Percentiles rank a stretch among this genome's conserved stretches.
Conservation (phyloP, 805 yeast species). For the Yueomyces sp. region DNA sequence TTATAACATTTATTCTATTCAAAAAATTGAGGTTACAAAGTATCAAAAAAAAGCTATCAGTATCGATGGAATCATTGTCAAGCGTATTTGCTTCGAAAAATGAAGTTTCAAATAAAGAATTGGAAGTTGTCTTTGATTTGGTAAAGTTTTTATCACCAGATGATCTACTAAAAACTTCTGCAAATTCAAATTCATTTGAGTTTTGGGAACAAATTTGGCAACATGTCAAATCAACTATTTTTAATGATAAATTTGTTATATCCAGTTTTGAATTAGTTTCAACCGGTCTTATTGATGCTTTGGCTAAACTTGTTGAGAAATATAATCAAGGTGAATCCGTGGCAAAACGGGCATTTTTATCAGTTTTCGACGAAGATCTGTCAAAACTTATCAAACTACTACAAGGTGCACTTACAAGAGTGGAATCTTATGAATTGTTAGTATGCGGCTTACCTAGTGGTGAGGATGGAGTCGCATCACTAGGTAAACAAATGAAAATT, state of each 20-base stretch:
- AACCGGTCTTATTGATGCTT: slow-evolving; percentile 44
- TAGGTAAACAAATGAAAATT: slow-evolving; percentile 61
- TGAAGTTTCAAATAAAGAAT: background rate
- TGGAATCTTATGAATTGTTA: slow-evolving; percentile 57
- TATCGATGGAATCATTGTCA: background rate
- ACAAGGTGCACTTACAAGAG: slow-evolving; percentile 61
- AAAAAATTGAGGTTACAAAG: background rate
- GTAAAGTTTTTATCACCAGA: background rate
- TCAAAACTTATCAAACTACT: slow-evolving; percentile 39
- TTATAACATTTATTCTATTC: slow-evolving; percentile 12
- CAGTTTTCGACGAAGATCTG: slow-evolving; percentile 25
- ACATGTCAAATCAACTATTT: slow-evolving; percentile 25
- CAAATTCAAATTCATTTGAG: slow-evolving; percentile 15
- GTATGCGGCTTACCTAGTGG: slow-evolving; percentile 27
- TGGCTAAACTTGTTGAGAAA: slow-evolving; percentile 13
- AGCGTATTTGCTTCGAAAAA: background rate
- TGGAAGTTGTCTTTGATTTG: background rate
- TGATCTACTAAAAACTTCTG: background rate
- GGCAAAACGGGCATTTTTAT: slow-evolving; percentile 30
- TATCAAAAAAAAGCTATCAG: background rate
- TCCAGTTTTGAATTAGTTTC: slow-evolving; percentile 68
- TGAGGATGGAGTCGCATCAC: slow-evolving; percentile 37
- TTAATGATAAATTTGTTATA: slow-evolving; percentile 22
- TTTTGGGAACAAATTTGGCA: slow-evolving; percentile 27
- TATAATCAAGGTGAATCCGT: background rate